Conservation (phyloP, 495 filamentous ascomycete species). For the Thermothielavioides terrestris region DNA sequence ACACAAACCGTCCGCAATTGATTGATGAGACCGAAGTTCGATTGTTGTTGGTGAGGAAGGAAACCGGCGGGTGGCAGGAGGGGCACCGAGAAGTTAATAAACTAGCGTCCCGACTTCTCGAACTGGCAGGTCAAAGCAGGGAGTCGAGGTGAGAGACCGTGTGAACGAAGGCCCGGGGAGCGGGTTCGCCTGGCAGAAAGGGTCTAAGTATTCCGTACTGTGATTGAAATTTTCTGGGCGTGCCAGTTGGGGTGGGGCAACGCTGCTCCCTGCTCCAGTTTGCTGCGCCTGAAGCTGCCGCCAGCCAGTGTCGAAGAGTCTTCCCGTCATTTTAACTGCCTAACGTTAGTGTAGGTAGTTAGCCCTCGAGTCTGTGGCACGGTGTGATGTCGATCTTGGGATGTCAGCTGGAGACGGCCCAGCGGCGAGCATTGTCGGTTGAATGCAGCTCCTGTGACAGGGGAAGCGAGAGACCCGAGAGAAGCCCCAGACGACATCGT, state of each 20-base stretch:
- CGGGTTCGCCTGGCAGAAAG: conserved; percentile 16
- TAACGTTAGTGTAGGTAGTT: too few relatives aligned
- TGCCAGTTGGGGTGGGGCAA: conserved; percentile 22
- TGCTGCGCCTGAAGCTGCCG: conserved; percentile 19
- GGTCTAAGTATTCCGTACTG: too few relatives aligned
- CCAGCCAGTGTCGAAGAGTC: too few relatives aligned
- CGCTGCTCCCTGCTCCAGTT: conserved; percentile 22
- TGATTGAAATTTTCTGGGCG: conserved; percentile 28
- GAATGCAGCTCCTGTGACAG: conserved; percentile 24
- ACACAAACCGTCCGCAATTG: conserved; percentile 7
- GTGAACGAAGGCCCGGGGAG: conserved; percentile 9
- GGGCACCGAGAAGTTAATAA: conserved; percentile 23
- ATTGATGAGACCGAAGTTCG: conserved; percentile 6
- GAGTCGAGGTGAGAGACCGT: conserved; percentile 3
- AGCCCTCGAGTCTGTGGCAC: background rate
- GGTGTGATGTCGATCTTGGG: conserved; percentile 10
- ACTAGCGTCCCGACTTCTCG: conserved; percentile 8
- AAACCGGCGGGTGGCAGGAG: conserved; percentile 7
- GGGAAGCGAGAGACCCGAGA: background rate
- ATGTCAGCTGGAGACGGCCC: conserved; percentile 5
- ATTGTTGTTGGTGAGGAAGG: conserved; percentile 7
- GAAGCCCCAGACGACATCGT: background rate
- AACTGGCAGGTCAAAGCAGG: conserved; percentile 6
- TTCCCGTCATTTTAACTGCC: too few relatives aligned
- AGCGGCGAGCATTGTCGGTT: conserved; percentile 21